These are phyloP conservation scores for Orbilia blumenaviensis DNA, from an alignment of 2,329 filamentous ascomycete species.

Conservation along the genomic window DNA sequence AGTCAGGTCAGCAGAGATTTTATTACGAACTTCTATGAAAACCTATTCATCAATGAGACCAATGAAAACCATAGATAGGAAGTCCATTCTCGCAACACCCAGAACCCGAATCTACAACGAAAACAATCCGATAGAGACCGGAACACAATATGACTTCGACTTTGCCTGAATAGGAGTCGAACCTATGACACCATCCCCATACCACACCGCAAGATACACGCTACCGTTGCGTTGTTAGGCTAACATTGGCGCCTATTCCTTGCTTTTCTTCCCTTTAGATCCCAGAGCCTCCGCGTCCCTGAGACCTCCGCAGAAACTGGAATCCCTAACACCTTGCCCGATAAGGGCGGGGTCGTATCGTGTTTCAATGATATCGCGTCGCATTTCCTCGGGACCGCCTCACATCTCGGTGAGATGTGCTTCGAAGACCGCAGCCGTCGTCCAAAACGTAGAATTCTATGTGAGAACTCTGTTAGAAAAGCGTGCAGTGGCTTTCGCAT, in stretches of 20 bases:
- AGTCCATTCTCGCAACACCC: not conserved
- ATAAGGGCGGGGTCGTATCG: not conserved
- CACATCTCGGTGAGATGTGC: not conserved
- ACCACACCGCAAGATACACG: slow-evolving; percentile 1
- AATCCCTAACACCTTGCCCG: not conserved
- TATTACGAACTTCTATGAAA: not conserved
- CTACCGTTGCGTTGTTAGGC: slow-evolving; percentile 2
- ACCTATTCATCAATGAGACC: no score
- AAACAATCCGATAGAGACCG: not conserved
- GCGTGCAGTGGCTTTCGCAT: no score
- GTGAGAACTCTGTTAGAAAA: no score
- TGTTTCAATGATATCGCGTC: no score
- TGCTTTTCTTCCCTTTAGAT: no score
- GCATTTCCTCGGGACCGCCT: no score
- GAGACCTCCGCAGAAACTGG: no score
- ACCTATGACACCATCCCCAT: slow-evolving; percentile 8
- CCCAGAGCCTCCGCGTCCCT: no score
- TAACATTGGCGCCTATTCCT: slow-evolving; percentile 1
- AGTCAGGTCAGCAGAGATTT: not conserved
- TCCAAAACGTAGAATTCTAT: not conserved
- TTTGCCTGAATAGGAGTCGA: slow-evolving; percentile 14
- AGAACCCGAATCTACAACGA: not conserved
- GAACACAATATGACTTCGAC: not conserved
- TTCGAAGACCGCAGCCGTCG: not conserved
- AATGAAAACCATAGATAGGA: not conserved